Conservation (phyloP, 1,284 basidiomycete genomes). For the Pyrrhoderma lamaoense region DNA sequence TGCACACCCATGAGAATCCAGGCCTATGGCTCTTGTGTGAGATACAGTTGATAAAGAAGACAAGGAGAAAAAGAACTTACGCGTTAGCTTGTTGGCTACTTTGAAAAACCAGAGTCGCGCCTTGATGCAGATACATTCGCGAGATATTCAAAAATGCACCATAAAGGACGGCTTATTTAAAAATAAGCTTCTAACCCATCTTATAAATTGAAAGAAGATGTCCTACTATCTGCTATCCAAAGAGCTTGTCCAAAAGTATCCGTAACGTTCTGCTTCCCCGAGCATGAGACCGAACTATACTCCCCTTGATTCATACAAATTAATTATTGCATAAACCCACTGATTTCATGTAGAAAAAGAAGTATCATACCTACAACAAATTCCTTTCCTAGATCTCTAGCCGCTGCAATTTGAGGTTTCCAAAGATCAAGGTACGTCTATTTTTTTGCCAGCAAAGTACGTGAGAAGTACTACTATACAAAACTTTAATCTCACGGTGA, state of each 20-base stretch:
- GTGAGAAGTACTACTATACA: no score
- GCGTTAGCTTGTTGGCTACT: constrained; percentile 29
- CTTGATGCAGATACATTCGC: constrained; percentile 32
- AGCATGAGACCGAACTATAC: constrained; percentile 31
- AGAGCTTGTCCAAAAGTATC: constrained; percentile 32
- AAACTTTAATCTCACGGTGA: constrained; percentile 24
- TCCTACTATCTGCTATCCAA: constrained; percentile 30
- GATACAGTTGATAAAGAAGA: neutral
- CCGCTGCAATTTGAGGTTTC: constrained; percentile 32
- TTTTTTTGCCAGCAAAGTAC: no score
- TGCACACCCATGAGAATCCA: constrained; percentile 31
- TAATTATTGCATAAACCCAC: neutral
- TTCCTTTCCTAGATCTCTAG: constrained; percentile 25
- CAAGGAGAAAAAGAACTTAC: constrained; percentile 13
- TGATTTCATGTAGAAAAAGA: neutral
- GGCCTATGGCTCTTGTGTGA: constrained; percentile 18
- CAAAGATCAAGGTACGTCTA: constrained; percentile 31
- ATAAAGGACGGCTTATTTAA: constrained; percentile 28
- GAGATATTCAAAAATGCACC: constrained; percentile 29
- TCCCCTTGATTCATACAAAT: constrained; percentile 19
- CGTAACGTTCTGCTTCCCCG: constrained; percentile 32
- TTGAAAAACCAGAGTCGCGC: constrained; percentile 31
- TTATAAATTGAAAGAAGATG: neutral
- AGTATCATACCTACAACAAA: constrained; percentile 28
- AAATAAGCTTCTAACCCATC: neutral